A percentile compares a stretch with the other conserved stretches of the same genome.
Evolutionary conservation across 2,329 filamentous ascomycete species (phyloP).

Genomic region (Aspergillus tubingensis): DNA sequence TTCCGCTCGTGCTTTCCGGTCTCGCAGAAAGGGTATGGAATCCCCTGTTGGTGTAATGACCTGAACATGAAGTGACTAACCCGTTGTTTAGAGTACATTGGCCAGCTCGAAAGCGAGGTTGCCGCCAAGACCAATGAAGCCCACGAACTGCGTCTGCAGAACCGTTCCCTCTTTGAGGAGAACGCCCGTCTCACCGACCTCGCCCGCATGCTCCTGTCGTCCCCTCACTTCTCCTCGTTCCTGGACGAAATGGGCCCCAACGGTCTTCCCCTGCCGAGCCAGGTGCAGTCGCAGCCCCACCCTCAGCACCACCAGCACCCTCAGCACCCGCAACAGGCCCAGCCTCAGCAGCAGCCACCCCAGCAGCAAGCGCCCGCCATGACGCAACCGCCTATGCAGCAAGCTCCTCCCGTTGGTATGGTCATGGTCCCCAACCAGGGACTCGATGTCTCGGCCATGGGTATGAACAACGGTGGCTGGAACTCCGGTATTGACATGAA

Average conservation of each 20-base stretch:
- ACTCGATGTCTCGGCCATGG: slow-evolving; percentile 73
- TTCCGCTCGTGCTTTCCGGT: slow-evolving; percentile 94
- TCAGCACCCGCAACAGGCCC: slow-evolving; percentile 39
- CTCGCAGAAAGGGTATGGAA: slow-evolving; percentile 87
- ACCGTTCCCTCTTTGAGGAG: slow-evolving; percentile 79
- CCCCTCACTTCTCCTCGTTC: slow-evolving; percentile 79
- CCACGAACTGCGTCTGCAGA: slow-evolving; percentile 76
- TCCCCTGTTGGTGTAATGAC: background rate
- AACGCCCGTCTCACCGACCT: slow-evolving; percentile 77
- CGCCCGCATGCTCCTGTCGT: slow-evolving; percentile 78
- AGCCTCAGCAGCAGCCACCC: slow-evolving; percentile 44
- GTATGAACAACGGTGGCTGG: slow-evolving; percentile 52
- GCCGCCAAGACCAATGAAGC: slow-evolving; percentile 81
- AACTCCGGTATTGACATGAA: slow-evolving; percentile 50
- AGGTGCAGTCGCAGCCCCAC: slow-evolving; percentile 38
- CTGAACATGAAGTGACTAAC: slow-evolving; percentile 51
- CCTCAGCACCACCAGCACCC: slow-evolving; percentile 42
- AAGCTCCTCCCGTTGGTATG: slow-evolving; percentile 69
- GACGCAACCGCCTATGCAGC: slow-evolving; percentile 49
- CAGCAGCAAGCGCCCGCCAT: slow-evolving; percentile 38
- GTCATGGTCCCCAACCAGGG: slow-evolving; percentile 78
- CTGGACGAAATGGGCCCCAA: slow-evolving; percentile 70
- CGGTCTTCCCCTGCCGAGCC: slow-evolving; percentile 46
- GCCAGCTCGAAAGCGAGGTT: slow-evolving; percentile 88
- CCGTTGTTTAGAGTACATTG: slow-evolving; percentile 79